Conservation (phyloP, 495 filamentous ascomycete genomes). For the Melanomma pulvis-pyrius region DNA sequence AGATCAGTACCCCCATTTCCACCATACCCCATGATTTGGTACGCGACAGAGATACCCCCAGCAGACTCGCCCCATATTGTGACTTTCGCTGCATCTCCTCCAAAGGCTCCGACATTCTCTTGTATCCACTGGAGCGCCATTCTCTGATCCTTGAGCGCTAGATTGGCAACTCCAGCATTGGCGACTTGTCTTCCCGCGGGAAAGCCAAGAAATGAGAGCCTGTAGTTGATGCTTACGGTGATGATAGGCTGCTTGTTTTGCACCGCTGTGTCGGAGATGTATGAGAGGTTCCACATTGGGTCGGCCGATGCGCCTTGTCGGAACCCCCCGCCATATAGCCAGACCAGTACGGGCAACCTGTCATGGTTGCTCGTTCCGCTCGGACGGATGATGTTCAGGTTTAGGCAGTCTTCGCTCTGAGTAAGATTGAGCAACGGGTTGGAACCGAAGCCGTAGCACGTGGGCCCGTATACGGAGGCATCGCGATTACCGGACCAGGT, state of each 20-base stretch:
- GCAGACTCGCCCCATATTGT: too few relatives aligned
- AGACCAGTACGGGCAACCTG: neutral
- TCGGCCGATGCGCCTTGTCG: neutral
- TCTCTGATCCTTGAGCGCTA: slow-evolving; percentile 39
- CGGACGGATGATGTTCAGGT: neutral
- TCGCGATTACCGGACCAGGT: neutral
- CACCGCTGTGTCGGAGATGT: too few relatives aligned
- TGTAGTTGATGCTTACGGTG: too few relatives aligned
- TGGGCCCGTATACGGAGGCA: neutral
- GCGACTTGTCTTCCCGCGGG: neutral
- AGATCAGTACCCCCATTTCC: too few relatives aligned
- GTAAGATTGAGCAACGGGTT: neutral
- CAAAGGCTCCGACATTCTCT: slow-evolving; percentile 40
- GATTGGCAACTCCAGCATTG: neutral
- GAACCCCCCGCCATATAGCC: neutral
- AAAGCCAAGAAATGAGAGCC: slow-evolving; percentile 8
- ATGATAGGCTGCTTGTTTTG: too few relatives aligned
- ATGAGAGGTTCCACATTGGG: neutral
- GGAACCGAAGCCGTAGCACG: neutral
- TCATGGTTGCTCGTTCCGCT: neutral
- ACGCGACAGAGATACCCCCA: too few relatives aligned
- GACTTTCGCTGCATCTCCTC: slow-evolving; percentile 34
- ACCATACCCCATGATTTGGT: too few relatives aligned
- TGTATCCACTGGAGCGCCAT: slow-evolving; percentile 37
- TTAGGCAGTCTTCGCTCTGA: neutral